Percentiles rank a stretch among this genome's conserved stretches.
Conservation (phyloP, 352 stramenopile species). For the Pythium biforme region DNA sequence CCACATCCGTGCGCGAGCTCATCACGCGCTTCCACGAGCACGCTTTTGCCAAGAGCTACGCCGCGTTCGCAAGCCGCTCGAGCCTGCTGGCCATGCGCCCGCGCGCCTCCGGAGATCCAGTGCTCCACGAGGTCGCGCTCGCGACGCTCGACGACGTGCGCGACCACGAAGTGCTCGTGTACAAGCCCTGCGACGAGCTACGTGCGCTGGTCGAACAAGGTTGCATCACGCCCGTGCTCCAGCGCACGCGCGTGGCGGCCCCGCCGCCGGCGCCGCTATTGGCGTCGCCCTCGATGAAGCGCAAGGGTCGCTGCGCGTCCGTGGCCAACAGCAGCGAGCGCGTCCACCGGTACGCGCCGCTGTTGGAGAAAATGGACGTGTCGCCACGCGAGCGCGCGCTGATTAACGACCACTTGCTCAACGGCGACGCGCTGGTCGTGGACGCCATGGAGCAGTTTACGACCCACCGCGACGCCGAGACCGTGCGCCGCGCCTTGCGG, state of each 20-base stretch:
- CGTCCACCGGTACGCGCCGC: slow-evolving; percentile 62
- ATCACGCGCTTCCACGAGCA: slow-evolving; percentile 70
- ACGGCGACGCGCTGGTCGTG: slow-evolving; percentile 70
- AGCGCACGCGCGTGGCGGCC: slow-evolving; percentile 12
- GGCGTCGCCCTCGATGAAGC: slow-evolving; percentile 64
- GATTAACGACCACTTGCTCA: slow-evolving; percentile 71
- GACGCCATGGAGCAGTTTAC: slow-evolving; percentile 82
- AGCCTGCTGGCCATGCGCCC: slow-evolving; percentile 45
- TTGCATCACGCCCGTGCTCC: slow-evolving; percentile 61
- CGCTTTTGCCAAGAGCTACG: slow-evolving; percentile 72
- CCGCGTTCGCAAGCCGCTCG: slow-evolving; percentile 49
- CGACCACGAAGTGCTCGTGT: slow-evolving; percentile 64
- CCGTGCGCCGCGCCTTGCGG: slow-evolving; percentile 47
- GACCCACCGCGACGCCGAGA: slow-evolving; percentile 48
- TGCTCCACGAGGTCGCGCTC: slow-evolving; percentile 42
- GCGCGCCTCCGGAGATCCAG: slow-evolving; percentile 17
- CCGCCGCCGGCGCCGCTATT: slow-evolving; percentile 17
- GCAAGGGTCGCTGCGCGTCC: slow-evolving; percentile 65
- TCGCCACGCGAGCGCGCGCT: slow-evolving; percentile 55
- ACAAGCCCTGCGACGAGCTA: slow-evolving; percentile 74
- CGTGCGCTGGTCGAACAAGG: slow-evolving; percentile 66
- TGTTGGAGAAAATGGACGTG: slow-evolving; percentile 70
- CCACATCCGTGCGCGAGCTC: slow-evolving; percentile 42
- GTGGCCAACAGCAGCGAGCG: slow-evolving; percentile 68
- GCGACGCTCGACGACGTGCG: slow-evolving; percentile 41